These are phyloP conservation scores for Sugiyamaella americana DNA, from an alignment of 805 yeast species.

Conservation along the genomic window DNA sequence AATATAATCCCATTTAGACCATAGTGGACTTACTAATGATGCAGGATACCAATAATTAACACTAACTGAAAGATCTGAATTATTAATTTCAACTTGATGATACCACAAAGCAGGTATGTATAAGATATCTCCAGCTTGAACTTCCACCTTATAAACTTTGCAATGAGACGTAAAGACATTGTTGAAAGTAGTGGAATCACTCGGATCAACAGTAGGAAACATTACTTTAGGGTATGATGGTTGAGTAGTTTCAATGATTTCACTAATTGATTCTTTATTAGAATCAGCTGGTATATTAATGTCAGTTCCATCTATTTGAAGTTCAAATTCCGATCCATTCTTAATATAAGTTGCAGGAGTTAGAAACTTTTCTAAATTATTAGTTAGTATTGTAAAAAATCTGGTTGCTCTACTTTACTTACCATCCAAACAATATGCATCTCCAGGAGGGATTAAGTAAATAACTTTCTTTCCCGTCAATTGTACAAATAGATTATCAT, in stretches of 20 bases:
- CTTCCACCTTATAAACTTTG: conserved; percentile 25
- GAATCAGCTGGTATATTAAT: conserved; percentile 6
- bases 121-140: conserved; percentile 34
- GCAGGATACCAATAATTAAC: conserved; percentile 33
- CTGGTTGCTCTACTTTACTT: conserved; percentile 1
- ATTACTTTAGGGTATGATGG: conserved; percentile 22
- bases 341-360: conserved; percentile 26
- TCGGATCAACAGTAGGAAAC: conserved; percentile 33
- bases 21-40: conserved; percentile 22
- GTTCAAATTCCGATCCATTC: conserved; percentile 15
- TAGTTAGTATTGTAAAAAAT: background rate
- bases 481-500: conserved; percentile 35
- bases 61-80: conserved; percentile 22
- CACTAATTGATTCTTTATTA: background rate
- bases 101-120: conserved; percentile 38
- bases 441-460: conserved; percentile 33
- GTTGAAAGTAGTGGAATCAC: conserved; percentile 17
- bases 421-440: conserved; percentile 28
- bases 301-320: conserved; percentile 12
- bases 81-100: conserved; percentile 32
- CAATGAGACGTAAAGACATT: conserved; percentile 11
- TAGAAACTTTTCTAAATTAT: conserved; percentile 25
- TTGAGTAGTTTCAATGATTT: background rate
- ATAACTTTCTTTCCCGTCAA: conserved; percentile 31
- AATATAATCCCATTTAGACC: conserved; percentile 30